These are phyloP conservation scores for Fragaria iinumae DNA, from an alignment of 306 rosid species.

Conservation along the genomic window DNA sequence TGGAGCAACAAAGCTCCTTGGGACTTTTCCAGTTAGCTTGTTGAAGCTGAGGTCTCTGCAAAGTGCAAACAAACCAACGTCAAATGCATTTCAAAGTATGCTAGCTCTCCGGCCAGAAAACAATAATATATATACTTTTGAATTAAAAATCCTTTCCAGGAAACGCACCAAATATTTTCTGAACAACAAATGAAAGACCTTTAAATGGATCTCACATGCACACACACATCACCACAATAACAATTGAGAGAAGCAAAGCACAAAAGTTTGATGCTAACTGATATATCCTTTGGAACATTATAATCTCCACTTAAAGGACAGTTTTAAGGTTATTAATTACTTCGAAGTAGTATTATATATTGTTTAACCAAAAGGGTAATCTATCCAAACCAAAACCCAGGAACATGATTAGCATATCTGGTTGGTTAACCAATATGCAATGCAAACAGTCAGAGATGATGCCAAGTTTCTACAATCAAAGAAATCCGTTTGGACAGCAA, in stretches of 20 bases:
- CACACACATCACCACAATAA: neutral
- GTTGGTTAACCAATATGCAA: neutral
- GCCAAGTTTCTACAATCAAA: neutral
- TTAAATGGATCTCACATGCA: neutral
- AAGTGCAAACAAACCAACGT: slow-evolving; percentile 35
- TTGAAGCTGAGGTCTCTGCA: slow-evolving; percentile 89
- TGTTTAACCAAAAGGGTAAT: neutral
- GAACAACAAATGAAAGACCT: neutral
- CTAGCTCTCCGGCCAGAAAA: neutral
- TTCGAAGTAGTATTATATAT: neutral
- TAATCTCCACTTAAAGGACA: neutral
- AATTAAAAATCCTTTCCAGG: neutral
- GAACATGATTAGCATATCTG: neutral
- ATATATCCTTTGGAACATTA: neutral
- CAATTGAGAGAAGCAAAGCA: neutral
- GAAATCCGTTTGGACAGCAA: neutral
- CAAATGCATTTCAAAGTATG: neutral
- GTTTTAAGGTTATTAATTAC: neutral
- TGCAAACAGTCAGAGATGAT: neutral
- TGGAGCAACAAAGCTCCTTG: slow-evolving; percentile 32
- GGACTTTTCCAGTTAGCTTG: slow-evolving; percentile 58
- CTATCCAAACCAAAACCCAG: neutral
- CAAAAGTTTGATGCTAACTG: neutral
- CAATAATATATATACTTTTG: neutral
- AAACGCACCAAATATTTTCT: neutral